These are phyloP conservation scores for Mucor piriformis DNA, from an alignment of 371 early-diverging fungal species.

Conservation along the genomic window DNA sequence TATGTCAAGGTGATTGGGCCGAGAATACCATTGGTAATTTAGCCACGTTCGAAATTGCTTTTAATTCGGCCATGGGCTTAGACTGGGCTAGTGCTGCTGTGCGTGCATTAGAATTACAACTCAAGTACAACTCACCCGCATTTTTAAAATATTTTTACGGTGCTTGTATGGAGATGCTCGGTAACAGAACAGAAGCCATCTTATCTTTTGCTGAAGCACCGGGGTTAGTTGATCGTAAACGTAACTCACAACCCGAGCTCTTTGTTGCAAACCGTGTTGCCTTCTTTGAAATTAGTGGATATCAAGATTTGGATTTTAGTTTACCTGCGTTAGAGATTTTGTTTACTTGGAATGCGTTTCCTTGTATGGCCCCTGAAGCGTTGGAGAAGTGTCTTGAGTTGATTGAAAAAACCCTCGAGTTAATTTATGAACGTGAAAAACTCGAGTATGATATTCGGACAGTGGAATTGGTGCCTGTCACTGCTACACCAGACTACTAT, in stretches of 20 bases:
- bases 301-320: constrained; percentile 57
- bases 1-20: constrained; percentile 53
- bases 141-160: constrained; percentile 66
- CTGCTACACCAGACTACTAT: constrained; percentile 48
- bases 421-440: constrained; percentile 50
- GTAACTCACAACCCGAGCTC: constrained; percentile 58
- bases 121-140: constrained; percentile 56
- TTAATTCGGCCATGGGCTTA: constrained; percentile 58
- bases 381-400: constrained; percentile 43
- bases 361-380: constrained; percentile 49
- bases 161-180: constrained; percentile 56
- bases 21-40: constrained; percentile 47
- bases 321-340: constrained; percentile 62
- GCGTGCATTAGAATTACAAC: constrained; percentile 45
- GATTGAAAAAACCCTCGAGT: constrained; percentile 46
- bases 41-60: constrained; percentile 62
- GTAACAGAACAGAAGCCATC: constrained; percentile 54
- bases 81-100: constrained; percentile 58
- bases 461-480: constrained; percentile 43
- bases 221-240: constrained; percentile 51
- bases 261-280: constrained; percentile 56
- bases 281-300: constrained; percentile 57
- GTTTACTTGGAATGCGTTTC: constrained; percentile 60
- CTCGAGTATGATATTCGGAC: constrained; percentile 52
- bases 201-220: constrained; percentile 54